Base-by-base conservation (phyloP, 2,329 filamentous ascomycete species). In the Phialophora macrospora region DNA sequence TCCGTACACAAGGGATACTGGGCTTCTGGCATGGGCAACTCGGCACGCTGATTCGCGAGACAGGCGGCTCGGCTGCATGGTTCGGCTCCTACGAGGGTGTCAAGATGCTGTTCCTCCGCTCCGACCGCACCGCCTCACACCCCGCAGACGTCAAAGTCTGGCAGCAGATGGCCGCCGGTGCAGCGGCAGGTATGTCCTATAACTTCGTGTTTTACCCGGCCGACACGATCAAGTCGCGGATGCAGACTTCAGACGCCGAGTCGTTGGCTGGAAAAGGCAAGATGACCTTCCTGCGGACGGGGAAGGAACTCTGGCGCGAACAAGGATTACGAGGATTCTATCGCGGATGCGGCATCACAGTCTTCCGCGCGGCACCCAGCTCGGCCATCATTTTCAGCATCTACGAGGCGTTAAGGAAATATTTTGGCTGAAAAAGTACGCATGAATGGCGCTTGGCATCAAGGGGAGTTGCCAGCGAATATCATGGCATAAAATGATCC, bases 311-410 rank as follows among this genome's bases (percentile, higher is more conserved):
- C n/a, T 99, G 92, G 90, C 85, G 83, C 67, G 87, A 92, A 73
- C 88, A 93, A 66, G 95, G 95, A 0, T 66, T 98, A 22, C 89
- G 86, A 69, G 94, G 93, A 1, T 82, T 98, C 76, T 99, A 99
- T 77, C 88, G 94, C 60, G 95, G 95, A 3, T 99, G 95, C 73
- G 95, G 95, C 34, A 95, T 99, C 71, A 99, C 95, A 0, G 92
- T 95, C 54, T 83, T 88, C 34, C 87, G 95, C 67, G 90, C 93
- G 41, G 93, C 93, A 34, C 95, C 95, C 2, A 97, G 93, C 77
- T 97, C 93, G n/a, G 95, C 95, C 7, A 93, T 98, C 75, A 99
- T 99, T 67, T 99, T 99, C 75, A 93, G 95, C 68, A 88, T 98
- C 67, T 98, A 93, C 76, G 95, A 98, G 79, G 90, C 88, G 14